Base-by-base conservation (phyloP, 768 basidiomycete genomes). In the Termitomyces sp. region DNA sequence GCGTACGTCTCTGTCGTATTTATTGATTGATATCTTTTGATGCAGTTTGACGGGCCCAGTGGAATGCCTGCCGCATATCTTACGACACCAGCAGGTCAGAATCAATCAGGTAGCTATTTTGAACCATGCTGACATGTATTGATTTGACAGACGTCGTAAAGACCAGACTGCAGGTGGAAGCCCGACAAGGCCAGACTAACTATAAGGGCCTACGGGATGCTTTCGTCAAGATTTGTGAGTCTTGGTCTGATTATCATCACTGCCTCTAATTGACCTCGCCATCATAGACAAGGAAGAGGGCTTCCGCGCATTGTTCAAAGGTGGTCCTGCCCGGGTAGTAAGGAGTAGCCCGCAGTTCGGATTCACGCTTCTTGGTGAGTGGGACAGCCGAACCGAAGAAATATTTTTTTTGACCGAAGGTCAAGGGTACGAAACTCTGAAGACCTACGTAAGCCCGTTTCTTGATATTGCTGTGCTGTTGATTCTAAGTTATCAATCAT, bases 51-150 rank as follows among this genome's bases (percentile, higher is more conserved):
- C 63, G 63, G 59, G 59, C 64, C 71, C 75, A 96, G 96, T 66
- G 97, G 97, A 64, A 98, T 98, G 95, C 96, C 96, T 58, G 95
- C 96, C 48, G 94, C 95, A 42, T 96, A 95, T 75, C 77, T 96
- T 64, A 93, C 93, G 36, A 96, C 94, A 9, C 94, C 94, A 45
- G 91, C 91, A 67, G 92, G 92, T 92, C 65, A 68, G 79, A 65
- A 58, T 57, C 20, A 61, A 65, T 74, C 44, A 16, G 55, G 54
- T 54, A 56, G 53, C 53, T 57, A 58, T 55, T 33, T 60, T 46
- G 18, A 51, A 48, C 57, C 32, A 54, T 54, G 55, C 61, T 64
- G 49, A 64, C 66, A 61, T 42, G 66, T 69, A 58, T 46, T 60
- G 48, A 44, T 40, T 35, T 60, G 38, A 28, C 53, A 91, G 96